These are phyloP conservation scores for Aspergillus ochraceus DNA, from an alignment of 2,329 filamentous ascomycete species.

Conservation along the genomic window DNA sequence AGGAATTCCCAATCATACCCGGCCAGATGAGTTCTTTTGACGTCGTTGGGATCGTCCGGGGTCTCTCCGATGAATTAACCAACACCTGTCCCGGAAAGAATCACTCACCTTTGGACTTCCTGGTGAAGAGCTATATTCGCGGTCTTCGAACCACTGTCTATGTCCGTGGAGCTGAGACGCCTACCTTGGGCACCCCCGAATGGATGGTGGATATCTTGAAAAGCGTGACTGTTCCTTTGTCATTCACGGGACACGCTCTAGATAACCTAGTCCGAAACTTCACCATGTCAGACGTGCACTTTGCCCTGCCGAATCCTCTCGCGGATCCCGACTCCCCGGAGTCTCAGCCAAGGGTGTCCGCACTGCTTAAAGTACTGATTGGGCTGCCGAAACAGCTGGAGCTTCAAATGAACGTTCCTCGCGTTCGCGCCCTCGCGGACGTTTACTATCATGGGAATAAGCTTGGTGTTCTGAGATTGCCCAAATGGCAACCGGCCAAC, in stretches of 20 bases:
- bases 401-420: conserved; percentile 75
- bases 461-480: conserved; percentile 76
- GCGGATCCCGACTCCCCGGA: conserved; percentile 73
- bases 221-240: conserved; percentile 78
- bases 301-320: conserved; percentile 77
- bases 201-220: conserved; percentile 82
- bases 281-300: conserved; percentile 79
- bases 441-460: conserved; percentile 76
- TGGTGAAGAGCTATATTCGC: conserved; percentile 78
- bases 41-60: conserved; percentile 69
- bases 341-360: conserved; percentile 76
- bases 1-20: conserved; percentile 66
- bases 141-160: conserved; percentile 78
- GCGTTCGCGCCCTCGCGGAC: conserved; percentile 73
- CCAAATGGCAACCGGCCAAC: conserved; percentile 80
- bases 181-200: conserved; percentile 66
- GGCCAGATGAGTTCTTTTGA: conserved; percentile 66
- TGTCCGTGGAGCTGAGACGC: conserved; percentile 73
- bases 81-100: conserved; percentile 72
- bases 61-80: conserved; percentile 72
- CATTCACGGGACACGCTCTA: conserved; percentile 78
- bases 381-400: conserved; percentile 83
- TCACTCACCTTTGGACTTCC: conserved; percentile 78
- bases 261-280: conserved; percentile 86
- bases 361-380: conserved; percentile 76